These are phyloP conservation scores for Oryza punctata DNA, from an alignment of 176 grass and related monocot genomes.

Conservation along the genomic window DNA sequence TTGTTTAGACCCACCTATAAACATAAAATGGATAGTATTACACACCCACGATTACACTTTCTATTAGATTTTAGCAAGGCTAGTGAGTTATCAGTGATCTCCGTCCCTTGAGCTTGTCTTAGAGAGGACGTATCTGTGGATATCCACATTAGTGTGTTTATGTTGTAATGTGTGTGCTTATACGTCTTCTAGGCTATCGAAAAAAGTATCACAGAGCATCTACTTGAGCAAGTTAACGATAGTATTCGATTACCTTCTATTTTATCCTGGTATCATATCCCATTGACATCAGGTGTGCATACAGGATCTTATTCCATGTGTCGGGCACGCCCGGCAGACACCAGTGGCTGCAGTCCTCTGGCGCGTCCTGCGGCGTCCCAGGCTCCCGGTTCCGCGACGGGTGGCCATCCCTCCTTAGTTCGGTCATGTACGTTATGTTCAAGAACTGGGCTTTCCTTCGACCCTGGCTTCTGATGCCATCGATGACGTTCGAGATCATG, in stretches of 20 bases:
- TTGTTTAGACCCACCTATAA: no score
- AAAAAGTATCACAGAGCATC: no score
- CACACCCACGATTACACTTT: no score
- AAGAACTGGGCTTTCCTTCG: conserved; percentile 18
- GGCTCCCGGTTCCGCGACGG: conserved; percentile 40
- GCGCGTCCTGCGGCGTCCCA: conserved; percentile 33
- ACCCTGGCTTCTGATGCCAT: not conserved
- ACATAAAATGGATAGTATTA: no score
- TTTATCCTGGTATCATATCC: conserved; percentile 21
- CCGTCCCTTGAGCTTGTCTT: no score
- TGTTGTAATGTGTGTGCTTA: no score
- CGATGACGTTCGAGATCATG: not conserved
- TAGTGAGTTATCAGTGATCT: no score
- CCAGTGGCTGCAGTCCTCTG: conserved; percentile 91
- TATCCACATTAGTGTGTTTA: no score
- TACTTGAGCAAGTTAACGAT: no score
- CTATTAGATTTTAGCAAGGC: no score
- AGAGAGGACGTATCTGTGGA: no score
- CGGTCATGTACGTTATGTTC: conserved; percentile 49
- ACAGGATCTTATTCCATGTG: conserved; percentile 67
- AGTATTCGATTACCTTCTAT: not conserved
- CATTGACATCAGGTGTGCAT: conserved; percentile 32
- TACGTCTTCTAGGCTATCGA: no score
- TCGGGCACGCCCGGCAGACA: conserved; percentile 88
- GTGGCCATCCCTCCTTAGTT: conserved; percentile 44